Evolutionary conservation across 768 basidiomycete species (phyloP), one percentile per base, ranked within the genome.

Genomic region (Collybia sp.): DNA sequence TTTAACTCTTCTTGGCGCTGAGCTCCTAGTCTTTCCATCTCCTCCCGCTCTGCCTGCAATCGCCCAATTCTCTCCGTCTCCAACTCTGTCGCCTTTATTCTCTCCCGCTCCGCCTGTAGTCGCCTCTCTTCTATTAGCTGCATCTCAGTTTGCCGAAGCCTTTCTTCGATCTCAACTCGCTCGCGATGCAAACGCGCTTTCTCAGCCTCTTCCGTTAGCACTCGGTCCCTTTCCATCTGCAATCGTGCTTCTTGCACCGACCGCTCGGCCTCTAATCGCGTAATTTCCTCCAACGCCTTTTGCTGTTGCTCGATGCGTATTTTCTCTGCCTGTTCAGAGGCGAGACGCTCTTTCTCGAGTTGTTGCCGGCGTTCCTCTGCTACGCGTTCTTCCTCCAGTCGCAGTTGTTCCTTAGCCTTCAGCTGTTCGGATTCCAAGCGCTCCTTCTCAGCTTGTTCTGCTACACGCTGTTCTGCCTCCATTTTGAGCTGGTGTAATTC

Each of bases 391-490:
- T 57, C 59, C 49, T 58, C 52, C 40, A 60, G 15, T 32, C 51
- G 48, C 36, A 52, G 45, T 30, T 48, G 49, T 48, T 68, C 54
- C 49, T 61, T 56, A 40, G 54, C 58, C 46, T 61, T 61, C 36
- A 48, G 46, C 43, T 61, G 54, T 48, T 65, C 63, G 31, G 64
- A 50, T 53, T 72, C 70, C 11, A 66, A 46, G 3, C 65, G 66
- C 33, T 66, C 68, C 45, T 62, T 54, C 47, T 73, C 68, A 37
- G 59, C 65, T 40, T 56, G 63, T 42, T 60, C 35, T 6, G 35
- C 35, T 18, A 10, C 35, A 10, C 3, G n/a, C 4, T 10, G 35
- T 37, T 37, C 35, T 18, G 35, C 35, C 17, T 37, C 35, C 13
- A 18, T 10, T 10, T 37, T 37, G 35, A 37, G 60, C 45, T 52